Evolutionary conservation across 108 stramenopile genomes (phyloP).

Genomic region (Aurantiochytrium sp.): DNA sequence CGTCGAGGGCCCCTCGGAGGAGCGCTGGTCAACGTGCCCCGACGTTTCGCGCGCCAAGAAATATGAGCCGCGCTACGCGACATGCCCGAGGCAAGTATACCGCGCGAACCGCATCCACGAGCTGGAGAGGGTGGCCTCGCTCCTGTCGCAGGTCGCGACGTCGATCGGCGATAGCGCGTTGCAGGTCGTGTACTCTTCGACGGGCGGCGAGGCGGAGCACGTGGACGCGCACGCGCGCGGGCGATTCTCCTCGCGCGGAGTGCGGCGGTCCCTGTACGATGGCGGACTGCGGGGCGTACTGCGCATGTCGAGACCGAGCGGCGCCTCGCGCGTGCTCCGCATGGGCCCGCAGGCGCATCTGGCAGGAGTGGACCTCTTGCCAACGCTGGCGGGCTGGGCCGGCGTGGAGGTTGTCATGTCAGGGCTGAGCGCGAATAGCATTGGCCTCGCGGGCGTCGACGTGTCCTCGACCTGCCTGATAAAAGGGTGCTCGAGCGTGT

Average conservation of each 20-base stretch:
- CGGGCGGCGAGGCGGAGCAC: background rate
- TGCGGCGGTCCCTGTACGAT: background rate
- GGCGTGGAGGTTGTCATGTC: background rate
- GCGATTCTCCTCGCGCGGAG: background rate
- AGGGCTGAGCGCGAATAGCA: too few species aligned
- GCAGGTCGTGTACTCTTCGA: background rate
- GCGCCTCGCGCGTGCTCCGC: background rate
- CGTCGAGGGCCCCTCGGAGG: background rate
- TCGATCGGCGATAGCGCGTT: background rate
- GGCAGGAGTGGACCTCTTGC: background rate
- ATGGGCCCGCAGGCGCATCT: background rate
- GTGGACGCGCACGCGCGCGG: background rate
- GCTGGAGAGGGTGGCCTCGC: background rate
- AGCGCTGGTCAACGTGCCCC: slow-evolving; percentile 19
- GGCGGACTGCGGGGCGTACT: background rate
- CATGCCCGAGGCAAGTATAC: background rate
- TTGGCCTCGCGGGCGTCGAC: background rate
- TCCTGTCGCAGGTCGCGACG: background rate
- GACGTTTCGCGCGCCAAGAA: background rate
- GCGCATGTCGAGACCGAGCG: background rate
- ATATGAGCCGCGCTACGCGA: background rate
- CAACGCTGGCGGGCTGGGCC: background rate
- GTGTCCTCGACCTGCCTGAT: background rate
- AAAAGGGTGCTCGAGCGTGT: background rate
- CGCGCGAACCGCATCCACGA: background rate